Evolutionary conservation across 1,284 basidiomycete genomes (phyloP).

Genomic region (Tylopilus microsporus): DNA sequence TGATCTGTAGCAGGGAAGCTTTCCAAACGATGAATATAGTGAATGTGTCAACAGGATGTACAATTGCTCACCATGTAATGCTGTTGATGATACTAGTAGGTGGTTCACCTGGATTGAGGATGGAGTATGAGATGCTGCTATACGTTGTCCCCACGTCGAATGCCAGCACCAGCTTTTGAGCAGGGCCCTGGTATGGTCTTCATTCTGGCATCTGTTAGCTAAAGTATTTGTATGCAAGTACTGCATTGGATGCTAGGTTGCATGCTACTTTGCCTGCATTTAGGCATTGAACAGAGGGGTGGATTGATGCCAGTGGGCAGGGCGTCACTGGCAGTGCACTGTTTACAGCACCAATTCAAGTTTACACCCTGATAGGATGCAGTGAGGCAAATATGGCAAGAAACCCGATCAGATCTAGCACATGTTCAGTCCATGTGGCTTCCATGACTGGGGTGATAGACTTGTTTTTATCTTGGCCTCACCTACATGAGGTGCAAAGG

Average conservation of each 20-base stretch:
- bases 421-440: conserved; percentile 5
- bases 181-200: conserved; percentile 31
- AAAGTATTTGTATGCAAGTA: neutral
- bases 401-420: conserved; percentile 15
- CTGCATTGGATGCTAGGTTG: neutral
- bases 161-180: conserved; percentile 43
- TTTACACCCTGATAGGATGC: conserved; percentile 14
- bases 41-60: neutral
- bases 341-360: too few species aligned
- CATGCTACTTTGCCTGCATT: neutral
- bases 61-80: too few species aligned
- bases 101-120: conserved; percentile 43
- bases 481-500: too few species aligned
- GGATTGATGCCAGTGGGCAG: neutral
- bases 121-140: conserved; percentile 45
- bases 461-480: too few species aligned
- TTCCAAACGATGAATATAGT: conserved; percentile 26
- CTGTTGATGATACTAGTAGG: conserved; percentile 26
- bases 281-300: neutral
- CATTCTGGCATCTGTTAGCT: conserved; percentile 29
- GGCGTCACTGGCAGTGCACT: too few species aligned
- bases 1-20: conserved; percentile 23
- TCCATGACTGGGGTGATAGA: neutral
- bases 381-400: neutral
- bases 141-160: conserved; percentile 52